A percentile compares a stretch with the other conserved stretches of the same genome.
phyloP scores from a whole-genome alignment of 2,329 filamentous ascomycete species.

The Lasiodiplodia theobromae region DNA sequence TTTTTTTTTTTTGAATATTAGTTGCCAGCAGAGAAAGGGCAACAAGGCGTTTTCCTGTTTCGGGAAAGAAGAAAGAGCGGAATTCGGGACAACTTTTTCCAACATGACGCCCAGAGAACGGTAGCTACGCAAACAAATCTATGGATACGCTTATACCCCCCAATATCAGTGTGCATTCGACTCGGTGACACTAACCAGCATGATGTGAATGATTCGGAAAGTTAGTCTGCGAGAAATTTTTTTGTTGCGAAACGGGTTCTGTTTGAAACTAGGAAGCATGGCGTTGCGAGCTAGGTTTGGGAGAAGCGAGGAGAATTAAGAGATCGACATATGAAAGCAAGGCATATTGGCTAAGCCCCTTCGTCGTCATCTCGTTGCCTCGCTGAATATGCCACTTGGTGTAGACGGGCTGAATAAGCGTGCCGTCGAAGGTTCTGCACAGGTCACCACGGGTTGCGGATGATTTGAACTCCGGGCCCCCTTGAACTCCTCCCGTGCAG shows the following conservation, averaged over 20 bases:
- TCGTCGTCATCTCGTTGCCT: not conserved
- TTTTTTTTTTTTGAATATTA: constrained; percentile 14
- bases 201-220: not conserved
- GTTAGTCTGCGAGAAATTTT: not conserved
- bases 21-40: constrained; percentile 6
- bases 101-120: constrained; percentile 27
- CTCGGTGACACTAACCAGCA: not conserved
- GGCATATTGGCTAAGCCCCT: not conserved
- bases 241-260: constrained; percentile 4
- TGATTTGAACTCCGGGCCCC: too few relatives aligned
- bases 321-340: not conserved
- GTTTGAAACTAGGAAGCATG: constrained; percentile 15
- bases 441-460: not conserved
- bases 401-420: not conserved
- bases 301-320: not conserved
- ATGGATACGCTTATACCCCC: constrained; percentile 27
- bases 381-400: not conserved
- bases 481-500: too few relatives aligned
- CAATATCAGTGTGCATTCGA: not conserved
- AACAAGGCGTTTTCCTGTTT: constrained; percentile 14
- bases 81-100: constrained; percentile 19
- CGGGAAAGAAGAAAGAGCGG: constrained; percentile 19
- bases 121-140: constrained; percentile 25
- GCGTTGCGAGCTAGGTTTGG: constrained; percentile 6
- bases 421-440: not conserved